phyloP scores from a whole-genome alignment of 1,139 yeast genomes.

The Ogataea hybrid region DNA sequence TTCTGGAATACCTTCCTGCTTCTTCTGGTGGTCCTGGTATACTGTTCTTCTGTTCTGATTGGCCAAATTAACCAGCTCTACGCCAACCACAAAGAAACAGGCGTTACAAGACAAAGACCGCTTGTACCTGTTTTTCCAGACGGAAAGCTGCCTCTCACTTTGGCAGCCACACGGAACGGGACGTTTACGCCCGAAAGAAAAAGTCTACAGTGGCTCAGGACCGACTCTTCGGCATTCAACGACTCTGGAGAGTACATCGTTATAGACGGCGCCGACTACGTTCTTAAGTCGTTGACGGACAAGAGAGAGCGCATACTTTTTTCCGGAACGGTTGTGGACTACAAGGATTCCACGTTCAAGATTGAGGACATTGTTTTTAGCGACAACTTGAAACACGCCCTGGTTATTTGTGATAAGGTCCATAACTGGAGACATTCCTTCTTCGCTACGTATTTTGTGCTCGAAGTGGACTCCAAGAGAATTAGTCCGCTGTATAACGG shows the following conservation, averaged over 20 bases:
- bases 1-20: slow-evolving; percentile 8
- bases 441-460: slow-evolving; percentile 50
- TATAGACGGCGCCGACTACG: slow-evolving; percentile 36
- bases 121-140: not conserved
- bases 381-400: slow-evolving; percentile 57
- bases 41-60: slow-evolving; percentile 18
- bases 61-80: slow-evolving; percentile 19
- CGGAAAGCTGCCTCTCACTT: slow-evolving; percentile 32
- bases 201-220: slow-evolving; percentile 66
- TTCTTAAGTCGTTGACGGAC: slow-evolving; percentile 51
- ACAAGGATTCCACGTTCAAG: slow-evolving; percentile 39
- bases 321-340: slow-evolving; percentile 46
- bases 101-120: not conserved
- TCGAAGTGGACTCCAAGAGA: slow-evolving; percentile 32
- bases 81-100: slow-evolving; percentile 10
- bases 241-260: slow-evolving; percentile 59
- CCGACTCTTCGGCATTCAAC: slow-evolving; percentile 40
- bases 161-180: slow-evolving; percentile 45
- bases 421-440: slow-evolving; percentile 56
- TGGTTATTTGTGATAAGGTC: slow-evolving; percentile 49
- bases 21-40: slow-evolving; percentile 11
- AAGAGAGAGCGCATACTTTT: slow-evolving; percentile 45
- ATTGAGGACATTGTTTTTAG: slow-evolving; percentile 59
- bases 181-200: slow-evolving; percentile 49
- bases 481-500: slow-evolving; percentile 34